Percentiles rank a stretch among this genome's conserved stretches.
Evolutionary conservation across 2,329 filamentous ascomycete species (phyloP).

Genomic region (Neopestalotiopsis clavispora): DNA sequence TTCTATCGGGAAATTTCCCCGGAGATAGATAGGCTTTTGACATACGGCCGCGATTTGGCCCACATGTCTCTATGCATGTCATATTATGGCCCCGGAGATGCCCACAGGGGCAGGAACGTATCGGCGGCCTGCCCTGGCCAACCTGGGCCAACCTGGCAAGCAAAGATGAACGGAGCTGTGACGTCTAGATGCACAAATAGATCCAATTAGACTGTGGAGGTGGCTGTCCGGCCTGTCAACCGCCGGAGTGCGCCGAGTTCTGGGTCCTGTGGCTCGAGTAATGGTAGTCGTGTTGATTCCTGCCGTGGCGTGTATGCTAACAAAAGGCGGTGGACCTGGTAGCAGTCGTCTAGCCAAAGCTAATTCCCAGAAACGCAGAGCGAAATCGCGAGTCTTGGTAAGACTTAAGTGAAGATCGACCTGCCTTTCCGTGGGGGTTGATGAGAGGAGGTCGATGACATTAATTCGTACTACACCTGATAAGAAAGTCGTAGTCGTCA

Average conservation of each 20-base stretch:
- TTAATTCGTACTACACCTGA: neutral
- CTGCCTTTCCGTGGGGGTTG: neutral
- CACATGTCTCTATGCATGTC: neutral
- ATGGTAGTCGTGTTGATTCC: neutral
- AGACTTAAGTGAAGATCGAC: neutral
- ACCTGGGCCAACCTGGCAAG: neutral
- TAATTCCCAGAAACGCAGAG: neutral
- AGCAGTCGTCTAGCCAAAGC: neutral
- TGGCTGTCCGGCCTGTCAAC: neutral
- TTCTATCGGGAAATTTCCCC: neutral
- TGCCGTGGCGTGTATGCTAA: neutral
- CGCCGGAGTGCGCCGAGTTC: neutral
- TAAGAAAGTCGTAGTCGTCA: neutral
- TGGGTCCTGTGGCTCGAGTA: neutral
- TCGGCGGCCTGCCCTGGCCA: neutral
- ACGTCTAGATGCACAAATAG: neutral
- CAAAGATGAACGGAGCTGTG: neutral
- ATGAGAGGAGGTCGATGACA: neutral
- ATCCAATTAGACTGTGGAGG: neutral
- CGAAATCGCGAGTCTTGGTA: neutral
- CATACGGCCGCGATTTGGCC: neutral
- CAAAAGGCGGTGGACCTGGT: neutral
- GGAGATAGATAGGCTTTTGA: neutral
- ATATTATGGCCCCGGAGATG: slow-evolving; percentile 1
- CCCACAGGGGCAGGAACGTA: neutral